Evolutionary conservation across 2,329 filamentous ascomycete species (phyloP).

Genomic region (Fusarium zealandicum): DNA sequence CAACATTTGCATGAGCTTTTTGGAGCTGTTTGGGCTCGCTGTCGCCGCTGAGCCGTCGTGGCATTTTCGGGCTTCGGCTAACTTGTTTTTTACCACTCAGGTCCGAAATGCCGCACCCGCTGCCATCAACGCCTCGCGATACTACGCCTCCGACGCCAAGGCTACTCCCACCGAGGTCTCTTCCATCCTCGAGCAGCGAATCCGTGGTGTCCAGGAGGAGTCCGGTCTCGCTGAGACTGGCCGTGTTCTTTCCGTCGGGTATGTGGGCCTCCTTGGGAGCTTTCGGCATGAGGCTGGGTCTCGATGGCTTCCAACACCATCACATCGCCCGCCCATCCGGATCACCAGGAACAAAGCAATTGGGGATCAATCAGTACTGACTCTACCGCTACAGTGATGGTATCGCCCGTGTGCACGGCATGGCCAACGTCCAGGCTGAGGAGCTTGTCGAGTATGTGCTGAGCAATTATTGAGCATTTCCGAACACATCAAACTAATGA

Average conservation of each 20-base stretch:
- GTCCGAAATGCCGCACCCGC: constrained; percentile 85
- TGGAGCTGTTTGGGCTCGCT: constrained; percentile 44
- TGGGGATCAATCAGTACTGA: constrained; percentile 39
- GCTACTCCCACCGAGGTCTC: constrained; percentile 97
- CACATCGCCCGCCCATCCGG: constrained; percentile 11
- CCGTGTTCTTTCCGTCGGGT: constrained; percentile 98
- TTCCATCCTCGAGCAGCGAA: constrained; percentile 98
- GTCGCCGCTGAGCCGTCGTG: constrained; percentile 37
- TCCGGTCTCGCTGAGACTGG: constrained; percentile 96
- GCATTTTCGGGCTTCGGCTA: constrained; percentile 62
- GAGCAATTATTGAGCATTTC: constrained; percentile 12
- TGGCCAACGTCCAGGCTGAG: constrained; percentile 99
- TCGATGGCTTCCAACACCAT: constrained; percentile 12
- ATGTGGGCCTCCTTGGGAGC: constrained; percentile 59
- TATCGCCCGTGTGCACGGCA: constrained; percentile 99
- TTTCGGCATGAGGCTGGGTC: constrained; percentile 28
- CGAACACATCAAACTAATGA: constrained; percentile 31
- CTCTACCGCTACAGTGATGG: constrained; percentile 77
- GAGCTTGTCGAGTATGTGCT: constrained; percentile 96
- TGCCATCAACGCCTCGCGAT: constrained; percentile 77
- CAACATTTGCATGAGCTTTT: constrained; percentile 42
- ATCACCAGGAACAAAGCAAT: constrained; percentile 29
- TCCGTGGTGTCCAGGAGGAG: constrained; percentile 98
- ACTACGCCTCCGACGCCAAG: constrained; percentile 93
- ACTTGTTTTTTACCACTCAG: constrained; percentile 67